phyloP scores from a whole-genome alignment of 805 yeast species.

The Spathaspora hagerdaliae region DNA sequence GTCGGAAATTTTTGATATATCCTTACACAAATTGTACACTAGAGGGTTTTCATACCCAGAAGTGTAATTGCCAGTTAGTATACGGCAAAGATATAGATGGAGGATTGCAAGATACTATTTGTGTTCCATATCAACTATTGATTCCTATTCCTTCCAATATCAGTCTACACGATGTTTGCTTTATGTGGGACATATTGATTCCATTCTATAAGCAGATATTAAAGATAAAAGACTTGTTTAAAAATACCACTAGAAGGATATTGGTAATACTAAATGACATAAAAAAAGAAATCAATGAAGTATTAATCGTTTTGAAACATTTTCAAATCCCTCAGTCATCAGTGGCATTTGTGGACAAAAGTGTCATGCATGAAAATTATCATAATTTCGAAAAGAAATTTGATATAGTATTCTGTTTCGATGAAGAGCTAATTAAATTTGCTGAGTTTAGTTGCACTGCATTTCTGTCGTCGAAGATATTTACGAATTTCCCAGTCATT shows the following conservation, averaged over 20 bases:
- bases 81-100: constrained; percentile 36
- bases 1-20: constrained; percentile 22
- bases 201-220: constrained; percentile 23
- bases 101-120: constrained; percentile 35
- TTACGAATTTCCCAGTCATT: constrained; percentile 15
- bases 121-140: constrained; percentile 23
- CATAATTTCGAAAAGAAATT: constrained; percentile 1
- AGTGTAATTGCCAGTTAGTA: constrained; percentile 18
- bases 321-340: constrained; percentile 14
- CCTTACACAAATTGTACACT: constrained; percentile 32
- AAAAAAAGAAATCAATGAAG: constrained; percentile 31
- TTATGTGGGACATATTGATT: constrained; percentile 27
- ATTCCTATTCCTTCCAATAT: constrained; percentile 26
- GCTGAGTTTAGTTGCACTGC: constrained; percentile 17
- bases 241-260: constrained; percentile 6
- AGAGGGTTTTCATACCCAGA: constrained; percentile 10
- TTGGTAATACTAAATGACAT: constrained; percentile 27
- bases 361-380: constrained; percentile 3
- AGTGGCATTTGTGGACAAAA: constrained; percentile 13
- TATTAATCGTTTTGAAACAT: constrained; percentile 29
- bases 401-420: constrained; percentile 14
- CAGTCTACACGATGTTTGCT: constrained; percentile 34
- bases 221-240: background rate
- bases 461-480: constrained; percentile 22
- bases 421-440: constrained; percentile 13